These are phyloP conservation scores for Domatiomyces catenatus DNA, from an alignment of 2,329 filamentous ascomycete species.

Conservation along the genomic window DNA sequence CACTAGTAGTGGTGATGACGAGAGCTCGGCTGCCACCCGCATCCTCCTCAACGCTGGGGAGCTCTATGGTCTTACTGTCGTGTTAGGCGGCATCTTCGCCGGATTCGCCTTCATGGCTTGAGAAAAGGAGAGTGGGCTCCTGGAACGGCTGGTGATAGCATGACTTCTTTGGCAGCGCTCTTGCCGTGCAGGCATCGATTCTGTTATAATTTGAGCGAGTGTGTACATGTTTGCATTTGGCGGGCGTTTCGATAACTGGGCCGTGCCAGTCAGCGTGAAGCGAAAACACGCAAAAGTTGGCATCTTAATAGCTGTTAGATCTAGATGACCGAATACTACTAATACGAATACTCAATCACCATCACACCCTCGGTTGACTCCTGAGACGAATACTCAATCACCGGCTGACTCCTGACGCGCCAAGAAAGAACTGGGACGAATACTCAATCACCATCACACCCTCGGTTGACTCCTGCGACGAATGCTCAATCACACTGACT, in stretches of 20 bases:
- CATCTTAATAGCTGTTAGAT: not conserved
- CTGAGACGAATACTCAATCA: no score
- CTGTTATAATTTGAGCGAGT: not conserved
- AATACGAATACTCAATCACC: not conserved
- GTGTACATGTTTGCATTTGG: not conserved
- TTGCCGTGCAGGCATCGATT: not conserved
- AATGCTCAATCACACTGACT: no score
- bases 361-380: not conserved
- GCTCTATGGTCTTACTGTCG: slow-evolving; percentile 39
- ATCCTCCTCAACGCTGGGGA: slow-evolving; percentile 38
- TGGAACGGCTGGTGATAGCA: no score
- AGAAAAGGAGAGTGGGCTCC: slow-evolving; percentile 3
- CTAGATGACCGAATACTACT: no score
- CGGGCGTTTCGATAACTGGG: not conserved
- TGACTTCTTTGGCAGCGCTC: no score
- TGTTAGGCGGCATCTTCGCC: slow-evolving; percentile 41
- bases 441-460: not conserved
- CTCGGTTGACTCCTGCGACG: not conserved
- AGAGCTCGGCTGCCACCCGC: slow-evolving; percentile 19
- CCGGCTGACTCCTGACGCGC: no score
- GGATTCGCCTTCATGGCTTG: slow-evolving; percentile 42
- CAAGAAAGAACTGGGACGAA: no score
- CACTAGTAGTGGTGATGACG: slow-evolving; percentile 3
- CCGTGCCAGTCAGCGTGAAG: no score
- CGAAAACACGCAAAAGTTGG: not conserved